A percentile compares a stretch with the other conserved stretches of the same genome.
Evolutionary conservation across 768 basidiomycete species (phyloP).

Genomic region (Naganishia onofrii): DNA sequence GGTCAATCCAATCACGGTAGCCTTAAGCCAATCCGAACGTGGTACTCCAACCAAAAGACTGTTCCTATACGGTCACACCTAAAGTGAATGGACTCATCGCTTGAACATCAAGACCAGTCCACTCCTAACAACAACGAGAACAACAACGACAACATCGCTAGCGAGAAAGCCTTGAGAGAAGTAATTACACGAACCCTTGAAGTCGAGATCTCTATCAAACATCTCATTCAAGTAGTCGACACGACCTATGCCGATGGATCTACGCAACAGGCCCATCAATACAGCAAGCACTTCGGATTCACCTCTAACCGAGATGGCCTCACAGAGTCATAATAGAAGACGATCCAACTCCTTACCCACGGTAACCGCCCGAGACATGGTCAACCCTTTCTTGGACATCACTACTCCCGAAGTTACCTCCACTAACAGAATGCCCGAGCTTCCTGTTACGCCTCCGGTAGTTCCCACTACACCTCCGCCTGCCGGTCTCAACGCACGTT

Average conservation of each 20-base stretch:
- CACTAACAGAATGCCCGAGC: background rate
- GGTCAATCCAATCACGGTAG: slow-evolving; percentile 9
- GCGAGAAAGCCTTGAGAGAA: background rate
- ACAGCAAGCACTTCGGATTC: background rate
- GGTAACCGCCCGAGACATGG: background rate
- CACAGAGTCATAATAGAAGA: background rate
- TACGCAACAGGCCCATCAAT: background rate
- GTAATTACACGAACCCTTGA: background rate
- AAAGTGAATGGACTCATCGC: background rate
- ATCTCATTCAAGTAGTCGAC: background rate
- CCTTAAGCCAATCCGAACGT: background rate
- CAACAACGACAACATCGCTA: background rate
- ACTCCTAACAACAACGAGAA: background rate
- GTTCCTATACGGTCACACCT: background rate
- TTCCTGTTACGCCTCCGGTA: background rate
- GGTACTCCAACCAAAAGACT: slow-evolving; percentile 2
- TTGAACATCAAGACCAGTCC: background rate
- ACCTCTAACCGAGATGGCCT: background rate
- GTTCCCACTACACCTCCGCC: background rate
- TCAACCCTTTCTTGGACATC: background rate
- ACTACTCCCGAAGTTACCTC: background rate
- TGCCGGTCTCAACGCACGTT: background rate
- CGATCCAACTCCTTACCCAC: background rate
- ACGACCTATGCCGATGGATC: too few species aligned
- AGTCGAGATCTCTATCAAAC: background rate